phyloP scores from a whole-genome alignment of 805 yeast genomes.

The Candida multigemmis region DNA sequence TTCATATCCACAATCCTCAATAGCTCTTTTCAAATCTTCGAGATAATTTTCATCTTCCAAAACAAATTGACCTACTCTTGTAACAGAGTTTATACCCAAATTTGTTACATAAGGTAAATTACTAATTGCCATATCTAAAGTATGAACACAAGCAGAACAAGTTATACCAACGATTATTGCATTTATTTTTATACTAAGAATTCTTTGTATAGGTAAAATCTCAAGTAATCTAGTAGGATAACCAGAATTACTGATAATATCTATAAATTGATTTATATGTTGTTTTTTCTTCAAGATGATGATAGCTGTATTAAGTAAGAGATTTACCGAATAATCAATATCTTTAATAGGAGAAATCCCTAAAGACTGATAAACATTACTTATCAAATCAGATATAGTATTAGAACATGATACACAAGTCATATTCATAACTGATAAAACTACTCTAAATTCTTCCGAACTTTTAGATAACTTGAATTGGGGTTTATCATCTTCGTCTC shows the following conservation, averaged over 20 bases:
- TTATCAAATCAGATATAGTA: conserved; percentile 20
- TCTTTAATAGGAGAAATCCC: conserved; percentile 1
- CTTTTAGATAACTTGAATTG: conserved; percentile 10
- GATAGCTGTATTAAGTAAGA: conserved; percentile 43
- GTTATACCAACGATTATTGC: conserved; percentile 70
- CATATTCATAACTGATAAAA: conserved; percentile 42
- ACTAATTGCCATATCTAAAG: conserved; percentile 40
- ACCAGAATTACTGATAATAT: conserved; percentile 20
- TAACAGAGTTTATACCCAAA: conserved; percentile 46
- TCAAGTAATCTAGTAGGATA: conserved; percentile 46
- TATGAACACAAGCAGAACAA: conserved; percentile 60
- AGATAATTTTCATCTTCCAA: conserved; percentile 34
- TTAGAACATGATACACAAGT: conserved; percentile 30
- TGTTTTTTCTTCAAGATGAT: conserved; percentile 46
- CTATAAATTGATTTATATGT: conserved; percentile 21
- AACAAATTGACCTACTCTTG: conserved; percentile 56
- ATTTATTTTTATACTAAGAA: conserved; percentile 39
- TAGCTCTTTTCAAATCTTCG: conserved; percentile 34
- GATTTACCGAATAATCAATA: conserved; percentile 35
- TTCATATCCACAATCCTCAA: conserved; percentile 65
- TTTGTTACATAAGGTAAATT: conserved; percentile 45
- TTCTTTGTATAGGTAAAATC: conserved; percentile 46
- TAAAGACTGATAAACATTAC: conserved; percentile 7
- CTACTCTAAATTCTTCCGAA: conserved; percentile 33
- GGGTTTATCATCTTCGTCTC: conserved; percentile 9